These are phyloP conservation scores for Cucurbita ficifolia DNA, from an alignment of 306 rosid species.

Conservation along the genomic window DNA sequence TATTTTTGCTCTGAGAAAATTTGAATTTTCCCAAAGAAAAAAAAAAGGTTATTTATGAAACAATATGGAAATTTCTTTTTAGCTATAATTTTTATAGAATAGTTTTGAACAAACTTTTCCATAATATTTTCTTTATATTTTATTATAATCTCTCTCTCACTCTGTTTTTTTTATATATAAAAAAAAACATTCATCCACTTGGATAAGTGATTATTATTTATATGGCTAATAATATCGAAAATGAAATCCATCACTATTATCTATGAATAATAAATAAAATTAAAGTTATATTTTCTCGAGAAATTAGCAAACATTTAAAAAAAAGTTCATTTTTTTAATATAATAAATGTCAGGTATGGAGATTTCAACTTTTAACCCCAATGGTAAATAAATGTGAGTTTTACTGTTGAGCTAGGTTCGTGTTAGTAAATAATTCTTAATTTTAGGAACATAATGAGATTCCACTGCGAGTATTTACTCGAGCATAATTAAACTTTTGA, in stretches of 20 bases:
- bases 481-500: too few species aligned
- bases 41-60: neutral
- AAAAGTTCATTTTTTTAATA: too few species aligned
- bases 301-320: too few species aligned
- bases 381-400: too few species aligned
- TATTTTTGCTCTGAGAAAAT: neutral
- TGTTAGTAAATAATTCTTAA: too few species aligned
- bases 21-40: neutral
- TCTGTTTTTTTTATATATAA: neutral
- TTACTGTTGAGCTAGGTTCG: too few species aligned
- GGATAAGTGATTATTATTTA: neutral
- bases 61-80: neutral
- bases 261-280: neutral
- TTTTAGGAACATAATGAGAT: too few species aligned
- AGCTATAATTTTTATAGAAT: neutral
- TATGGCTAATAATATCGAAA: neutral
- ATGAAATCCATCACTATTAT: neutral
- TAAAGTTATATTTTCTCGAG: too few species aligned
- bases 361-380: too few species aligned
- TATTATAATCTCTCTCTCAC: neutral
- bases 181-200: neutral
- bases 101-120: neutral
- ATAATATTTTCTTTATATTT: neutral
- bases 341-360: too few species aligned
- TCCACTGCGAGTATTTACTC: too few species aligned